A percentile compares a stretch with the other conserved stretches of the same genome.
phyloP scores from a whole-genome alignment of 305 asterid genomes.

The Petunia hybrid region DNA sequence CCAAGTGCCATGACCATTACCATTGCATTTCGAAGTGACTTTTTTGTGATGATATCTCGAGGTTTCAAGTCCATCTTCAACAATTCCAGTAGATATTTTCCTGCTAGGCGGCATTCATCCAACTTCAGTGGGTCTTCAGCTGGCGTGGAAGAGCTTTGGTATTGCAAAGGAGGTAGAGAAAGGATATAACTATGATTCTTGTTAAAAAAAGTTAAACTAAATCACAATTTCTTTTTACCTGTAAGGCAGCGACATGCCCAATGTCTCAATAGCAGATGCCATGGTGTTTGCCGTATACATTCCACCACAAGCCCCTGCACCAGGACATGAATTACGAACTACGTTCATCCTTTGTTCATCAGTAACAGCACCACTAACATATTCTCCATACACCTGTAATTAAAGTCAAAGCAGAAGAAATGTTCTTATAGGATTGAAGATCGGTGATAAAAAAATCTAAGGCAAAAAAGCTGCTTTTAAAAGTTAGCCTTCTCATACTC shows the following conservation, averaged over 20 bases:
- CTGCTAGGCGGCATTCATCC: conserved; percentile 97
- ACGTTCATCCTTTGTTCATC: conserved; percentile 85
- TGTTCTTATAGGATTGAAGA: background rate
- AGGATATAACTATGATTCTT: background rate
- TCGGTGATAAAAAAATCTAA: background rate
- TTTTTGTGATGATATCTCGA: conserved; percentile 81
- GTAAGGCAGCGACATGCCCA: conserved; percentile 99
- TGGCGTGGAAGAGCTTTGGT: conserved; percentile 89
- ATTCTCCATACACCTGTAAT: conserved; percentile 89
- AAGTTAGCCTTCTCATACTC: conserved; percentile 3
- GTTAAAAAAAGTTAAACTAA: background rate
- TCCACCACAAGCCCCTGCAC: conserved; percentile 99
- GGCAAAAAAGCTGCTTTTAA: background rate
- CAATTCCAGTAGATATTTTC: conserved; percentile 83
- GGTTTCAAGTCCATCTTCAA: conserved; percentile 95
- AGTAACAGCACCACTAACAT: conserved; percentile 81
- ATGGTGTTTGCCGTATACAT: conserved; percentile 98
- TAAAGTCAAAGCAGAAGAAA: conserved; percentile 22
- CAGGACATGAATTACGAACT: conserved; percentile 96
- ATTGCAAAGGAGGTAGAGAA: conserved; percentile 24
- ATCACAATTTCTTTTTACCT: conserved; percentile 54
- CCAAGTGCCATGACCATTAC: conserved; percentile 97
- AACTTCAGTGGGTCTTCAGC: conserved; percentile 95
- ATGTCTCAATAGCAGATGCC: conserved; percentile 96
- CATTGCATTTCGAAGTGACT: conserved; percentile 86